phyloP scores from a whole-genome alignment of 345 rosid species.

The Linum lewisii region DNA sequence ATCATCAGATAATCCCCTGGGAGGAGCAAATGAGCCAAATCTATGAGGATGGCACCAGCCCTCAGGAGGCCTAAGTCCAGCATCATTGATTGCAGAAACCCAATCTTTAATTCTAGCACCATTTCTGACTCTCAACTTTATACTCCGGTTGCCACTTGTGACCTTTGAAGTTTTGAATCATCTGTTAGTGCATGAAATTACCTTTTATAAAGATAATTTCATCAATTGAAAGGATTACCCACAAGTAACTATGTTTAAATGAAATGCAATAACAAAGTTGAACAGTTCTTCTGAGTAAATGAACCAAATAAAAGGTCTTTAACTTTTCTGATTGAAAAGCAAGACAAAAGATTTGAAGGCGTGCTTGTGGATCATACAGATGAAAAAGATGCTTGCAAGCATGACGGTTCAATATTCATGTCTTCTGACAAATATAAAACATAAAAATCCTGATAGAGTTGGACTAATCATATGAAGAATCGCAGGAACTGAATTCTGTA shows the following conservation, averaged over 20 bases:
- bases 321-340: background rate
- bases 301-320: background rate
- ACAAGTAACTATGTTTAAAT: background rate
- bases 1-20: conserved; percentile 93
- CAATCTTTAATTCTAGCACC: conserved; percentile 87
- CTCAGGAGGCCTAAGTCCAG: conserved; percentile 94
- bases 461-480: background rate
- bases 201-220: conserved; percentile 16
- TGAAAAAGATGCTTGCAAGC: background rate
- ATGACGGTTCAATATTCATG: background rate
- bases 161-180: conserved; percentile 59
- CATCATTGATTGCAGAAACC: conserved; percentile 94
- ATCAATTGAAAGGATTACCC: conserved; percentile 15
- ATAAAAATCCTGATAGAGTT: no score
- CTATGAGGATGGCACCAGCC: conserved; percentile 99
- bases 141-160: conserved; percentile 77
- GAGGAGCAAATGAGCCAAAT: conserved; percentile 97
- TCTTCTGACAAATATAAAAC: background rate
- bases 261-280: background rate
- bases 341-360: background rate
- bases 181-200: conserved; percentile 34
- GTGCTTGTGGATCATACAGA: background rate
- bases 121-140: conserved; percentile 68
- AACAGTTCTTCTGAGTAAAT: background rate
- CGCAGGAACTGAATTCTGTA: background rate